Evolutionary conservation across 352 stramenopile genomes (phyloP).

Genomic region (Phytophthora constricta): DNA sequence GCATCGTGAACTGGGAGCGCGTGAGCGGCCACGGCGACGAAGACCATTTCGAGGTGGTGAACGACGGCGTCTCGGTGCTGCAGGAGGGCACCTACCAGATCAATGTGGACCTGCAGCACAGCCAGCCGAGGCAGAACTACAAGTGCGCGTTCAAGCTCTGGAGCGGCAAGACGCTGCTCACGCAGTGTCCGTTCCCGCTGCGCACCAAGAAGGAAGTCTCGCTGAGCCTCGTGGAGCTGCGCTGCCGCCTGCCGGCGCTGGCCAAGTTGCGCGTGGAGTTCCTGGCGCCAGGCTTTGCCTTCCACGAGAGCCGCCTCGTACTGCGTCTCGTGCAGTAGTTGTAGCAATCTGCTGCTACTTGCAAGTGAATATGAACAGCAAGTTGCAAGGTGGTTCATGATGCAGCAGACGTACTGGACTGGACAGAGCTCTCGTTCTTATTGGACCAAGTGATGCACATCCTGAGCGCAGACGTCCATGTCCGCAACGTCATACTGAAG

Average conservation of each 20-base stretch:
- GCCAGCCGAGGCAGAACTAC: slow-evolving; percentile 41
- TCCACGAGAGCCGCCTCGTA: slow-evolving; percentile 51
- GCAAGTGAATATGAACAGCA: no score
- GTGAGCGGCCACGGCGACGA: slow-evolving; percentile 39
- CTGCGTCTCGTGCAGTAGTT: slow-evolving; percentile 40
- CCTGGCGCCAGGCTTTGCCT: slow-evolving; percentile 45
- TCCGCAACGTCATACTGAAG: no score
- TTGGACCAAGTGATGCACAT: no score
- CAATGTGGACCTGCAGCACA: slow-evolving; percentile 54
- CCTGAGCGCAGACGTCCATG: no score
- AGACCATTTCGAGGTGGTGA: slow-evolving; percentile 43
- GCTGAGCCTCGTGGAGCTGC: slow-evolving; percentile 47
- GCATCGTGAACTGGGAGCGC: slow-evolving; percentile 49
- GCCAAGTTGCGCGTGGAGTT: slow-evolving; percentile 53
- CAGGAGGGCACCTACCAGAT: slow-evolving; percentile 48
- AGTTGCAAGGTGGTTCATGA: no score
- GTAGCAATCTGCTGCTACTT: no score
- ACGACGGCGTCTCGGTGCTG: slow-evolving; percentile 39
- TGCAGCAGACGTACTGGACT: no score
- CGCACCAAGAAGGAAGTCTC: slow-evolving; percentile 50
- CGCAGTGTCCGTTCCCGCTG: slow-evolving; percentile 44
- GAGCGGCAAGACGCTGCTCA: slow-evolving; percentile 46
- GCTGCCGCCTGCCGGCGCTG: slow-evolving; percentile 37
- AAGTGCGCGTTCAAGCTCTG: slow-evolving; percentile 49
- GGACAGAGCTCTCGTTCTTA: no score